A percentile compares a stretch with the other conserved stretches of the same genome.
Evolutionary conservation across 2,329 filamentous ascomycete genomes (phyloP).

Genomic region (Zelopaecilomyces penicillatus): DNA sequence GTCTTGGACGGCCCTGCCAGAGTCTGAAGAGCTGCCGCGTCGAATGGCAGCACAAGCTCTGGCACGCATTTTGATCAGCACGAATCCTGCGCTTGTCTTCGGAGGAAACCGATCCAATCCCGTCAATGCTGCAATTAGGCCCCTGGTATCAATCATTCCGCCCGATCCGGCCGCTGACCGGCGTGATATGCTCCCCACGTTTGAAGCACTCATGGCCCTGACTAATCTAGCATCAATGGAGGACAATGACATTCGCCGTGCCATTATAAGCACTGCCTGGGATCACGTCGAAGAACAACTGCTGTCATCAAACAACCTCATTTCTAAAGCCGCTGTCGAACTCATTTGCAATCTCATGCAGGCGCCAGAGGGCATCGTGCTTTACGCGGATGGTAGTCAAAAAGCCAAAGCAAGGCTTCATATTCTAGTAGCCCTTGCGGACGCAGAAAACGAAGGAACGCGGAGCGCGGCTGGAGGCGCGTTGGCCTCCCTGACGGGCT

Average conservation of each 20-base stretch:
- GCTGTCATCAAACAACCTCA: constrained; percentile 62
- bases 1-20: constrained; percentile 54
- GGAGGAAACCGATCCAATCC: constrained; percentile 65
- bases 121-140: constrained; percentile 71
- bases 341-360: constrained; percentile 86
- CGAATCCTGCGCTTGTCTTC: constrained; percentile 78
- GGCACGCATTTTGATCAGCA: constrained; percentile 77
- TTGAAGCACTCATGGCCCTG: constrained; percentile 83
- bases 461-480: constrained; percentile 81
- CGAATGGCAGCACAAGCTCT: constrained; percentile 69
- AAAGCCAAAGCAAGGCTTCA: constrained; percentile 68
- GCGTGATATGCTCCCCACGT: constrained; percentile 76
- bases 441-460: constrained; percentile 73
- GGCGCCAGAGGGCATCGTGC: constrained; percentile 53
- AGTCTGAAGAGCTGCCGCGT: constrained; percentile 37
- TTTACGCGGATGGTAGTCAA: constrained; percentile 59
- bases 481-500: constrained; percentile 73
- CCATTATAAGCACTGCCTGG: constrained; percentile 69
- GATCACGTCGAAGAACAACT: constrained; percentile 73
- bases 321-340: constrained; percentile 79
- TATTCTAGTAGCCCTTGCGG: constrained; percentile 77
- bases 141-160: constrained; percentile 65
- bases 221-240: constrained; percentile 87
- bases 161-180: constrained; percentile 54
- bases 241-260: constrained; percentile 52